Conservation (phyloP, 805 yeast genomes). For the Saitoella complicata region DNA sequence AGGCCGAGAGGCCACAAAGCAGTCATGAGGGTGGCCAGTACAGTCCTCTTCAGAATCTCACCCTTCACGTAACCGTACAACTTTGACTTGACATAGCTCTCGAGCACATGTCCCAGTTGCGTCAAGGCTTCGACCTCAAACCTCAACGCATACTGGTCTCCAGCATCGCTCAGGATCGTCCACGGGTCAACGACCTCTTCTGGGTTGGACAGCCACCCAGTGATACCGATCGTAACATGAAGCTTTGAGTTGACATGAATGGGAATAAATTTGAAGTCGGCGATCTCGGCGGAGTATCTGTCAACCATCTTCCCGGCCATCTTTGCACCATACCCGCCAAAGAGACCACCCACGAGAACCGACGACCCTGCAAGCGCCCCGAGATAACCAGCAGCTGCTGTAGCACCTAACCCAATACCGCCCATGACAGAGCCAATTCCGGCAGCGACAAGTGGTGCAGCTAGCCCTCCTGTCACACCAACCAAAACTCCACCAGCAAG, state of each 20-base stretch:
- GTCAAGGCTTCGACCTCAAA: slow-evolving; percentile 1
- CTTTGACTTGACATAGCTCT: background rate
- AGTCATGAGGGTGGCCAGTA: slow-evolving; percentile 7
- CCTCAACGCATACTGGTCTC: slow-evolving; percentile 1
- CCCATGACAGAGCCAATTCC: slow-evolving; percentile 10
- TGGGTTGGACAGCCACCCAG: slow-evolving; percentile 9
- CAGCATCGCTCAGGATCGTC: slow-evolving; percentile 3
- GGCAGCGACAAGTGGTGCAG: slow-evolving; percentile 10
- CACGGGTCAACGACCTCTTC: slow-evolving; percentile 8
- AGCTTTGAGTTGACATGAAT: background rate
- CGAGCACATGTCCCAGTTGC: background rate
- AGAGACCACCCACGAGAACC: slow-evolving; percentile 9
- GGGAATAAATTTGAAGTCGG: slow-evolving; percentile 7
- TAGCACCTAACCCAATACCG: slow-evolving; percentile 10
- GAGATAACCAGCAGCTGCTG: slow-evolving; percentile 10
- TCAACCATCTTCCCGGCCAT: slow-evolving; percentile 4
- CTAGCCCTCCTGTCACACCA: slow-evolving; percentile 12
- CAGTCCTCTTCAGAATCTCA: slow-evolving; percentile 8
- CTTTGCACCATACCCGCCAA: slow-evolving; percentile 12
- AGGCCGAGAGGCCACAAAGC: slow-evolving; percentile 12
- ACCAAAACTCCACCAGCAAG: slow-evolving; percentile 11
- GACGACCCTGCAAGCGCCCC: slow-evolving; percentile 9
- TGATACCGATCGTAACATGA: slow-evolving; percentile 4
- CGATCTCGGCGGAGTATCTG: slow-evolving; percentile 5
- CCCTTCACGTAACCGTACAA: slow-evolving; percentile 3